phyloP scores from a whole-genome alignment of 768 basidiomycete species.

The Leccinellum rugosiceps region DNA sequence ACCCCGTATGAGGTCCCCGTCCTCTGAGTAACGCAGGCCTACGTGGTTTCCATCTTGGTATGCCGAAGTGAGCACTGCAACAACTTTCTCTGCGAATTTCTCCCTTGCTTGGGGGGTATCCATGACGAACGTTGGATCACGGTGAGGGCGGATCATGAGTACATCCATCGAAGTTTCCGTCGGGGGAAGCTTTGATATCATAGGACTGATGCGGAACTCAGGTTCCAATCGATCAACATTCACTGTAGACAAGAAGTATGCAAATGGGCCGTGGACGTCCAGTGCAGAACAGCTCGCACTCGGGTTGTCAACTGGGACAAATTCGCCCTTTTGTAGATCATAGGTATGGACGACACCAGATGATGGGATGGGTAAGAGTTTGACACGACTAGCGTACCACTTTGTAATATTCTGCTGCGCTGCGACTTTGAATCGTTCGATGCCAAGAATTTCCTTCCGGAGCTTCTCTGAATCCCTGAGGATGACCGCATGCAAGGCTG shows the following conservation, averaged over 20 bases:
- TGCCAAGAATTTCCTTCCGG: constrained; percentile 63
- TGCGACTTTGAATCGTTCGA: constrained; percentile 87
- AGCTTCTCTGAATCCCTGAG: constrained; percentile 78
- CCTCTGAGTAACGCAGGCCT: constrained; percentile 49
- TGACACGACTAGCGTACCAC: constrained; percentile 65
- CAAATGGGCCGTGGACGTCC: constrained; percentile 71
- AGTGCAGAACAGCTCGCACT: constrained; percentile 35
- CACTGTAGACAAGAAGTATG: constrained; percentile 79
- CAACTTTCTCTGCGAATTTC: constrained; percentile 51
- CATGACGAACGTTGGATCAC: constrained; percentile 45
- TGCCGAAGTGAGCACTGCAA: constrained; percentile 58
- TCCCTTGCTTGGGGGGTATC: constrained; percentile 44
- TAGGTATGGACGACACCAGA: constrained; percentile 54
- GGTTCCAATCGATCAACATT: constrained; percentile 88
- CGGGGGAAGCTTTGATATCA: constrained; percentile 45
- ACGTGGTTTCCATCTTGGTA: constrained; percentile 77
- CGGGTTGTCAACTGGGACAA: constrained; percentile 43
- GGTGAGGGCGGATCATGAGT: constrained; percentile 69
- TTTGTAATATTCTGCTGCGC: constrained; percentile 69
- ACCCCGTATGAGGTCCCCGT: constrained; percentile 40
- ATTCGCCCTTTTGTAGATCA: constrained; percentile 46
- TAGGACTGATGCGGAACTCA: constrained; percentile 72
- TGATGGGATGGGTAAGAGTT: constrained; percentile 47
- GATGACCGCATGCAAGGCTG: constrained; percentile 81
- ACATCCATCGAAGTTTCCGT: constrained; percentile 60